phyloP scores from a whole-genome alignment of 495 filamentous ascomycete species.

The Podospora tetraspora region DNA sequence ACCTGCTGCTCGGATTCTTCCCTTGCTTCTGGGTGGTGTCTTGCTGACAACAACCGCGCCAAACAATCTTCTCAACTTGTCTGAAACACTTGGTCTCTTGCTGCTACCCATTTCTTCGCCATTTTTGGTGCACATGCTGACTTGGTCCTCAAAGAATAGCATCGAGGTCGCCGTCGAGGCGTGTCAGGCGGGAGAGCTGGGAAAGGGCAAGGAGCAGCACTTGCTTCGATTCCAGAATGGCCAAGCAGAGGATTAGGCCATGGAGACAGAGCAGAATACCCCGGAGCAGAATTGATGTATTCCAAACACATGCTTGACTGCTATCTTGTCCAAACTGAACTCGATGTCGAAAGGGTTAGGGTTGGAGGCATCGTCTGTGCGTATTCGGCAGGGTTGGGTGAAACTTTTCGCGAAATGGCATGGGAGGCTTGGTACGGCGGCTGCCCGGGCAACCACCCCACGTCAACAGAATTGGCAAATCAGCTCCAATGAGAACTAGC shows the following conservation, averaged over 20 bases:
- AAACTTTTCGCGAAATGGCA: neutral
- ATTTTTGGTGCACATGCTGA: neutral
- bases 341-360: constrained; percentile 3
- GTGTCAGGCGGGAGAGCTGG: neutral
- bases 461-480: constrained; percentile 14
- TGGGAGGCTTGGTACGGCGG: constrained; percentile 1
- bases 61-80: constrained; percentile 48
- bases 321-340: neutral
- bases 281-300: neutral
- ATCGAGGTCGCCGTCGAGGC: neutral
- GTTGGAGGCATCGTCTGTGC: neutral
- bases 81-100: constrained; percentile 28
- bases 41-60: constrained; percentile 48
- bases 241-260: neutral
- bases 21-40: constrained; percentile 16
- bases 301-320: neutral
- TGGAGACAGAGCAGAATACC: neutral
- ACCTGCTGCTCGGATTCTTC: constrained; percentile 19
- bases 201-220: neutral
- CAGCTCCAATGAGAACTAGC: constrained; percentile 8
- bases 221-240: neutral
- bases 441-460: constrained; percentile 19
- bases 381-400: no score
- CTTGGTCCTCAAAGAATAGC: neutral
- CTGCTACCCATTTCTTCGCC: neutral